A percentile compares a stretch with the other conserved stretches of the same genome.
phyloP scores from a whole-genome alignment of 768 basidiomycete species.

The Pleurotus eryngii region DNA sequence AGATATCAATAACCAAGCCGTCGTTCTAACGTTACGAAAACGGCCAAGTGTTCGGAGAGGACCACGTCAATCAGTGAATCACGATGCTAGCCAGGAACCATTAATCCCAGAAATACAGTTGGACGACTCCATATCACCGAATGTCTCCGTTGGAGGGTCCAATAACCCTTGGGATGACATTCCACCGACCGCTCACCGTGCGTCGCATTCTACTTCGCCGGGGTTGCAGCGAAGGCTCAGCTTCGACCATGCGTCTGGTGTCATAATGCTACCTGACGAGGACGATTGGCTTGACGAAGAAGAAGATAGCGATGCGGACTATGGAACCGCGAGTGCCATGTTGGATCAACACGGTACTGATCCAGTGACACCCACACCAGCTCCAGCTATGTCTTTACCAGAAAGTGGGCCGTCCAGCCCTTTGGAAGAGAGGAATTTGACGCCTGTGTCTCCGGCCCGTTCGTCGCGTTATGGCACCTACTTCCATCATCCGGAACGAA shows the following conservation, averaged over 20 bases:
- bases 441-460: slow-evolving; percentile 33
- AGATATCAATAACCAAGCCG: slow-evolving; percentile 51
- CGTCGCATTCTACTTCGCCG: slow-evolving; percentile 19
- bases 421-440: slow-evolving; percentile 10
- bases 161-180: slow-evolving; percentile 64
- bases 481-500: slow-evolving; percentile 81
- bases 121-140: neutral
- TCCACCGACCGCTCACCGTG: slow-evolving; percentile 24
- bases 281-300: slow-evolving; percentile 60
- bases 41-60: slow-evolving; percentile 52
- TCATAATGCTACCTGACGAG: slow-evolving; percentile 83
- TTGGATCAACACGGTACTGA: slow-evolving; percentile 11
- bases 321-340: slow-evolving; percentile 31
- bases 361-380: neutral
- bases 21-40: slow-evolving; percentile 80
- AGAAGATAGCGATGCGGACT: slow-evolving; percentile 43
- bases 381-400: neutral
- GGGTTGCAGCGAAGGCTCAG: slow-evolving; percentile 62
- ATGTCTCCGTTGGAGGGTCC: neutral
- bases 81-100: slow-evolving; percentile 13
- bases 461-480: slow-evolving; percentile 71
- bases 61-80: slow-evolving; percentile 13
- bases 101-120: slow-evolving; percentile 3
- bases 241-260: slow-evolving; percentile 83
- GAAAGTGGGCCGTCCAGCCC: neutral